Percentiles rank a stretch among this genome's conserved stretches.
These are phyloP conservation scores for Pezicula neosporulosa DNA, from an alignment of 2,329 filamentous ascomycete genomes.

Conservation along the genomic window DNA sequence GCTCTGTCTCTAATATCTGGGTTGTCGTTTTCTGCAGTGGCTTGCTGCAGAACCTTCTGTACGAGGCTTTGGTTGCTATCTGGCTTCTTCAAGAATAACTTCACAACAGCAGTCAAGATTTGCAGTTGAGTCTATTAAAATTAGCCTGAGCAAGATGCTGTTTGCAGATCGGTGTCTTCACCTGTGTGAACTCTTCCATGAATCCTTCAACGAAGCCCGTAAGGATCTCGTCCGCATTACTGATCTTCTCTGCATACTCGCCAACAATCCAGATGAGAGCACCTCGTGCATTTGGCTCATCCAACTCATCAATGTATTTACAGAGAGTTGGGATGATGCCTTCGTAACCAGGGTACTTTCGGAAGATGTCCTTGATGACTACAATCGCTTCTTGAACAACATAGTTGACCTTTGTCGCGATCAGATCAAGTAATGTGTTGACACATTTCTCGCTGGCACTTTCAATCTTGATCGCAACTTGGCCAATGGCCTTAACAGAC, in stretches of 20 bases:
- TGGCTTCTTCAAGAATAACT: conserved; percentile 95
- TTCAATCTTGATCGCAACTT: conserved; percentile 98
- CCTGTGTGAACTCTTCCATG: conserved; percentile 93
- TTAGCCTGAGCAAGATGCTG: conserved; percentile 11
- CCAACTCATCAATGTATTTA: conserved; percentile 93
- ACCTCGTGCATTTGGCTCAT: conserved; percentile 87
- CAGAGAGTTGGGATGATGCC: conserved; percentile 96
- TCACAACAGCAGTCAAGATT: conserved; percentile 94
- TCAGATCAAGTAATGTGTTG: conserved; percentile 86
- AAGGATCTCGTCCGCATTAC: conserved; percentile 94
- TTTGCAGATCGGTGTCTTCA: conserved; percentile 35
- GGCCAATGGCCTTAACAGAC: conserved; percentile 92
- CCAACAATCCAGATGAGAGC: conserved; percentile 98
- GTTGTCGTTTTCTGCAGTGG: conserved; percentile 94
- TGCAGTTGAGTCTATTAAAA: conserved; percentile 81
- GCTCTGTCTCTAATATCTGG: conserved; percentile 95
- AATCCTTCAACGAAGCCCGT: conserved; percentile 90
- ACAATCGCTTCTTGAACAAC: conserved; percentile 97
- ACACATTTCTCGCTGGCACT: conserved; percentile 93
- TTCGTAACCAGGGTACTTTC: conserved; percentile 96
- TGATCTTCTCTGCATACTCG: conserved; percentile 99
- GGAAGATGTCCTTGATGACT: conserved; percentile 98
- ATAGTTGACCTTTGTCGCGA: conserved; percentile 97
- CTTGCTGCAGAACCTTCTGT: conserved; percentile 88
- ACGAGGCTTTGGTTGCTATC: conserved; percentile 87